Percentiles rank a stretch among this genome's conserved stretches.
phyloP scores from a whole-genome alignment of 495 filamentous ascomycete genomes.

The Aspergillus kassunensis region DNA sequence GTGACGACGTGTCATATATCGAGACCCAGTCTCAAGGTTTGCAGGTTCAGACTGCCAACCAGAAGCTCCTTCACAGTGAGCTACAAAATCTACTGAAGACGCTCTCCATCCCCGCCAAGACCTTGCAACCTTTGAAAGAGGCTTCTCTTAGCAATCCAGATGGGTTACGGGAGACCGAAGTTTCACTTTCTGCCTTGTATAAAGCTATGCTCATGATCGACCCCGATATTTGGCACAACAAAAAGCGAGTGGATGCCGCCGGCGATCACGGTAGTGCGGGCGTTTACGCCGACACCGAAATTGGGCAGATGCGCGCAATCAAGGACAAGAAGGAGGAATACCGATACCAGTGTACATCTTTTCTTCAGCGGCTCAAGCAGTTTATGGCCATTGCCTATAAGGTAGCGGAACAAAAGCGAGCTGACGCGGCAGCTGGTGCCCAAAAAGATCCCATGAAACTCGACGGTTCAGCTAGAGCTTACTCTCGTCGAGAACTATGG shows the following conservation, averaged over 20 bases:
- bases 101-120: conserved; percentile 73
- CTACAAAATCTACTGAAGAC: conserved; percentile 76
- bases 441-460: conserved; percentile 43
- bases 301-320: conserved; percentile 87
- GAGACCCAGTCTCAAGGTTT: conserved; percentile 95
- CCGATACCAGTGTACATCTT: conserved; percentile 60
- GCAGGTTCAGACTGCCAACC: conserved; percentile 95
- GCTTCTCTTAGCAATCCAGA: conserved; percentile 66
- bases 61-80: conserved; percentile 88
- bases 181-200: conserved; percentile 73
- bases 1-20: conserved; percentile 93
- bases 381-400: conserved; percentile 80
- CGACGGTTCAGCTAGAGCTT: conserved; percentile 47
- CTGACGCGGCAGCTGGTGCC: conserved; percentile 47
- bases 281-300: conserved; percentile 69
- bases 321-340: conserved; percentile 92
- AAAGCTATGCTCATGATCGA: conserved; percentile 96
- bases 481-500: conserved; percentile 62
- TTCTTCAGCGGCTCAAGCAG: conserved; percentile 72
- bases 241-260: conserved; percentile 44
- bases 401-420: conserved; percentile 63
- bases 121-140: conserved; percentile 68
- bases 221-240: conserved; percentile 61
- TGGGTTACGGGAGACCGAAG: conserved; percentile 73
- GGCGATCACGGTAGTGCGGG: conserved; percentile 51